These are phyloP conservation scores for Saturnispora saitoi DNA, from an alignment of 805 yeast species.

Conservation along the genomic window DNA sequence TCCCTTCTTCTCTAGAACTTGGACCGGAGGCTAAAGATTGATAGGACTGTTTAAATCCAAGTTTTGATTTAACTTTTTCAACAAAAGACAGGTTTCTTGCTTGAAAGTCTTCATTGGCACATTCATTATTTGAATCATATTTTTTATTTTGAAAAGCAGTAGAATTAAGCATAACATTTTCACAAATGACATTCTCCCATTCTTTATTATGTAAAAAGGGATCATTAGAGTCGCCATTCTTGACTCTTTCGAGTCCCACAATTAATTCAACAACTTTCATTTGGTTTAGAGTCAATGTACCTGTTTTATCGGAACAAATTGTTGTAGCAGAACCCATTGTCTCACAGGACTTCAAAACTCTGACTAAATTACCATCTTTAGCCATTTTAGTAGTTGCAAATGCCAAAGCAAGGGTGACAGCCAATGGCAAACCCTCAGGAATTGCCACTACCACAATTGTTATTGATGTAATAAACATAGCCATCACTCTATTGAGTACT, in stretches of 20 bases:
- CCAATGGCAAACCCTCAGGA: constrained; percentile 98
- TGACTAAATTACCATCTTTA: constrained; percentile 89
- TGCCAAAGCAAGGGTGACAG: constrained; percentile 93
- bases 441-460: constrained; percentile 95
- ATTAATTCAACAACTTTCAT: constrained; percentile 85
- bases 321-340: constrained; percentile 99
- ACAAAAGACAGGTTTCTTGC: not conserved
- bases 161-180: constrained; percentile 70
- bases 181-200: constrained; percentile 28
- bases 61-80: constrained; percentile 7
- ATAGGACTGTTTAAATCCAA: not conserved
- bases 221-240: constrained; percentile 38
- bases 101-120: not conserved
- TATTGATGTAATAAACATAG: constrained; percentile 82
- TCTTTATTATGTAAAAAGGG: constrained; percentile 2
- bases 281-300: constrained; percentile 87
- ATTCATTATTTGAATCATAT: constrained; percentile 17
- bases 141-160: constrained; percentile 73
- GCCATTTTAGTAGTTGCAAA: constrained; percentile 99
- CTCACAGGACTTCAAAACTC: constrained; percentile 89
- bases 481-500: constrained; percentile 78
- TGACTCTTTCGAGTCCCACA: constrained; percentile 44
- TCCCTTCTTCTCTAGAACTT: not conserved
- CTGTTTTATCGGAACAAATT: constrained; percentile 94
- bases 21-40: not conserved